These are phyloP conservation scores for Colletotrichum theobromicola DNA, from an alignment of 2,329 filamentous ascomycete genomes.

Conservation along the genomic window DNA sequence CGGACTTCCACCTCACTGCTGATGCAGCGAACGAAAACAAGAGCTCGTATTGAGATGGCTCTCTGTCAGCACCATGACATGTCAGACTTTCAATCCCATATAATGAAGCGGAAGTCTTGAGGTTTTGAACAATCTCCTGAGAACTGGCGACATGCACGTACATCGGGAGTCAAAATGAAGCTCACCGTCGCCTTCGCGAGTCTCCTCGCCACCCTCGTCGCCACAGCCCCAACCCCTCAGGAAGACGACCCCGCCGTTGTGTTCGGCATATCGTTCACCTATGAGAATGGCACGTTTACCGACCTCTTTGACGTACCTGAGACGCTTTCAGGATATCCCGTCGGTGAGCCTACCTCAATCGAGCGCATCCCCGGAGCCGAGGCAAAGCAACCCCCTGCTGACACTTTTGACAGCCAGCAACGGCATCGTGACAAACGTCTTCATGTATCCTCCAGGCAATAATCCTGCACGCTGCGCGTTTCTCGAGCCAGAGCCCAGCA, in stretches of 20 bases:
- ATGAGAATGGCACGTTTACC: neutral
- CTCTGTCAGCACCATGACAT: neutral
- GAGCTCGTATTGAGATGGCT: neutral
- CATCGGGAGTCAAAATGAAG: neutral
- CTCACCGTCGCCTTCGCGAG: neutral
- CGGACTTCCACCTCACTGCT: neutral
- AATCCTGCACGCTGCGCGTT: neutral
- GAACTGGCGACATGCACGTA: no score
- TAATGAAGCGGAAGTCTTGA: neutral
- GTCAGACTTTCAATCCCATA: neutral
- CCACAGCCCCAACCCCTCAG: neutral
- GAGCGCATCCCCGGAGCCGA: neutral
- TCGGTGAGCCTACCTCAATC: neutral
- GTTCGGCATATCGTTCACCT: neutral
- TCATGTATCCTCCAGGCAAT: neutral
- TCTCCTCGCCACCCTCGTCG: neutral
- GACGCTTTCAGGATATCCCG: constrained; percentile 6
- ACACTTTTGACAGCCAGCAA: constrained; percentile 2
- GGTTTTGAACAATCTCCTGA: no score
- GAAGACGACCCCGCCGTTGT: neutral
- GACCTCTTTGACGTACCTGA: constrained; percentile 10
- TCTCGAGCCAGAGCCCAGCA: neutral
- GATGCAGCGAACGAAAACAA: neutral
- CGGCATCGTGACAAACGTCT: constrained; percentile 8
- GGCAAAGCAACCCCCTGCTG: neutral